Evolutionary conservation across 2,329 filamentous ascomycete species (phyloP).

Genomic region (Phialocephala subalpina): DNA sequence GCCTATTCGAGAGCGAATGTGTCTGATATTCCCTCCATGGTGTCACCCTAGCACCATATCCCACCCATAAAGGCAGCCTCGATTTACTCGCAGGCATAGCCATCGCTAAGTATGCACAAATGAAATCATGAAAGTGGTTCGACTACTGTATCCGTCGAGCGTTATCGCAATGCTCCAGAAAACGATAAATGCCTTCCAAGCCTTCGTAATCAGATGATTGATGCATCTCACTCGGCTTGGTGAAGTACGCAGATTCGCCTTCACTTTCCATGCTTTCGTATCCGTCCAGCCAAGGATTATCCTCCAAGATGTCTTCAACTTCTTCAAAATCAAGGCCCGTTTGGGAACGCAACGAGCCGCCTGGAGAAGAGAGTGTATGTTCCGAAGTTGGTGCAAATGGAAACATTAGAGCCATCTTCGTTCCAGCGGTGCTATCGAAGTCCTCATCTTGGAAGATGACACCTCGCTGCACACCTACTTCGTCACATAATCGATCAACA

Average conservation of each 20-base stretch:
- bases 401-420: conserved; percentile 80
- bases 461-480: conserved; percentile 84
- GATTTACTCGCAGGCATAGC: not conserved
- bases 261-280: conserved; percentile 44
- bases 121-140: not conserved
- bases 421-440: conserved; percentile 73
- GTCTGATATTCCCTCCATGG: not conserved
- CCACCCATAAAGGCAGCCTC: not conserved
- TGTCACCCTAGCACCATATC: not conserved
- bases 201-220: conserved; percentile 65
- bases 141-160: conserved; percentile 30
- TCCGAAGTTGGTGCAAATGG: conserved; percentile 79
- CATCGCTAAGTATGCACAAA: not conserved
- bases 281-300: conserved; percentile 44
- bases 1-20: conserved; percentile 1
- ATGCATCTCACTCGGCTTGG: conserved; percentile 37
- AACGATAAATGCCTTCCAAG: conserved; percentile 70
- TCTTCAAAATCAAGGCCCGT: conserved; percentile 47
- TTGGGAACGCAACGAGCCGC: conserved; percentile 51
- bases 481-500: conserved; percentile 84
- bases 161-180: conserved; percentile 68
- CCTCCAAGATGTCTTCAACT: conserved; percentile 31
- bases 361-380: conserved; percentile 39
- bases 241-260: conserved; percentile 42
- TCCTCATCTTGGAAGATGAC: conserved; percentile 78